Conservation (phyloP, 2,329 filamentous ascomycete genomes). For the Whalleya microplaca region DNA sequence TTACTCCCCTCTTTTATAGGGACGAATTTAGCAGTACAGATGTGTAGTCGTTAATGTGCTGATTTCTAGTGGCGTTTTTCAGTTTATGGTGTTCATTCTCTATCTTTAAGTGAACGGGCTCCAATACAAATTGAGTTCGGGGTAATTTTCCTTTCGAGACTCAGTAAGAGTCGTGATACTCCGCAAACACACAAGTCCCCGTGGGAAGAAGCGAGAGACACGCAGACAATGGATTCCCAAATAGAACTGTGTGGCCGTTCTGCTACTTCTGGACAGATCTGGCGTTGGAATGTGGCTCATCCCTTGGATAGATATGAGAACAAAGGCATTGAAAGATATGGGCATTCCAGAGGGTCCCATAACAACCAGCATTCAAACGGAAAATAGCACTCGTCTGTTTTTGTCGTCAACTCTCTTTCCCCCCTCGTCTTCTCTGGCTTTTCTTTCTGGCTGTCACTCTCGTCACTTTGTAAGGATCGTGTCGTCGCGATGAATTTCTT, state of each 20-base stretch:
- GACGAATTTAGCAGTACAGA: too few species aligned
- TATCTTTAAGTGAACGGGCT: not conserved
- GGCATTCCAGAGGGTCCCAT: constrained; percentile 18
- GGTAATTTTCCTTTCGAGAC: not conserved
- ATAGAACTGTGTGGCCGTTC: constrained; percentile 1
- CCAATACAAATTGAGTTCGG: not conserved
- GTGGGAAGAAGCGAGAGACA: not conserved
- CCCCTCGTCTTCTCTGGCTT: not conserved
- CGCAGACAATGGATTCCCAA: constrained; percentile 3
- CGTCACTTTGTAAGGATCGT: not conserved
- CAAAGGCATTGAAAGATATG: constrained; percentile 33
- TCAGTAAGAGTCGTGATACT: not conserved
- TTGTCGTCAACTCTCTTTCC: not conserved
- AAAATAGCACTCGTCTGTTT: not conserved
- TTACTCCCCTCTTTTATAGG: too few species aligned
- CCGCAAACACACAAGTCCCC: not conserved
- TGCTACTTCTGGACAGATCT: constrained; percentile 25
- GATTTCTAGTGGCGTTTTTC: too few species aligned
- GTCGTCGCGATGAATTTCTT: constrained; percentile 16
- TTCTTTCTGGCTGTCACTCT: constrained; percentile 1
- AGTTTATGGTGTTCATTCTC: too few species aligned
- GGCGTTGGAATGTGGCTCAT: constrained; percentile 28
- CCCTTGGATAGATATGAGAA: constrained; percentile 16
- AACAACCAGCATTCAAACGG: constrained; percentile 10
- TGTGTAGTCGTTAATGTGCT: too few species aligned